These are phyloP conservation scores for Diaporthe citrichinensis DNA, from an alignment of 2,329 filamentous ascomycete species.

Conservation along the genomic window DNA sequence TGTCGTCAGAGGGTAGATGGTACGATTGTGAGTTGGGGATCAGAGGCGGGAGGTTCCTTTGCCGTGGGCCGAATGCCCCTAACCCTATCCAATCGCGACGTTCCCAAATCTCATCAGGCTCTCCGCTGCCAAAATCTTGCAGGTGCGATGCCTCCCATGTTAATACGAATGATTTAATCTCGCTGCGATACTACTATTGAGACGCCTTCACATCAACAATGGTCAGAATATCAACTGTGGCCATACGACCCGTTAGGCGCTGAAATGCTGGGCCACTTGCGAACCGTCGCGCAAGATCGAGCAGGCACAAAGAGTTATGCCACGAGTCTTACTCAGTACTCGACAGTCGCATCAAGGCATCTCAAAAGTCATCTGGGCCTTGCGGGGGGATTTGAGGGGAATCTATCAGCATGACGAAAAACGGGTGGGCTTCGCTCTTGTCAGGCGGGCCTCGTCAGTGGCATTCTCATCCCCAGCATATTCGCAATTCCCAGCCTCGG, in stretches of 20 bases:
- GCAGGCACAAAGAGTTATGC: slow-evolving; percentile 38
- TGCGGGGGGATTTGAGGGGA: not conserved
- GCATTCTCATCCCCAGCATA: slow-evolving; percentile 24
- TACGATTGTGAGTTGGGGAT: slow-evolving; percentile 37
- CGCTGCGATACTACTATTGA: not conserved
- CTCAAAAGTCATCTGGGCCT: slow-evolving; percentile 10
- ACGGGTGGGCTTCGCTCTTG: no score
- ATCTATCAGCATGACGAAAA: not conserved
- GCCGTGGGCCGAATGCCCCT: slow-evolving; percentile 9
- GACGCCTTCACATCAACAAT: not conserved
- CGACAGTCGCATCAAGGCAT: slow-evolving; percentile 38
- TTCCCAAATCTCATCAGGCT: slow-evolving; percentile 21
- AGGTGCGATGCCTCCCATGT: not conserved
- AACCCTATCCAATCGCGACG: slow-evolving; percentile 19
- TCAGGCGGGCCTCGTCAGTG: slow-evolving; percentile 30
- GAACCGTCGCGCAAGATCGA: slow-evolving; percentile 30
- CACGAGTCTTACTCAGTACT: slow-evolving; percentile 35
- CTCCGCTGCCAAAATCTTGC: slow-evolving; percentile 8
- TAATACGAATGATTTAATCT: not conserved
- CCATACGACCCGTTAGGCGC: not conserved
- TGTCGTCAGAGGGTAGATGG: slow-evolving; percentile 31
- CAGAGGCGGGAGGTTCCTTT: slow-evolving; percentile 24
- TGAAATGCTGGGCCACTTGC: slow-evolving; percentile 34
- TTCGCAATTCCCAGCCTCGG: slow-evolving; percentile 3
- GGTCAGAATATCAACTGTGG: not conserved